phyloP scores from a whole-genome alignment of 495 filamentous ascomycete genomes.

The Trichocladium uniseriatum region DNA sequence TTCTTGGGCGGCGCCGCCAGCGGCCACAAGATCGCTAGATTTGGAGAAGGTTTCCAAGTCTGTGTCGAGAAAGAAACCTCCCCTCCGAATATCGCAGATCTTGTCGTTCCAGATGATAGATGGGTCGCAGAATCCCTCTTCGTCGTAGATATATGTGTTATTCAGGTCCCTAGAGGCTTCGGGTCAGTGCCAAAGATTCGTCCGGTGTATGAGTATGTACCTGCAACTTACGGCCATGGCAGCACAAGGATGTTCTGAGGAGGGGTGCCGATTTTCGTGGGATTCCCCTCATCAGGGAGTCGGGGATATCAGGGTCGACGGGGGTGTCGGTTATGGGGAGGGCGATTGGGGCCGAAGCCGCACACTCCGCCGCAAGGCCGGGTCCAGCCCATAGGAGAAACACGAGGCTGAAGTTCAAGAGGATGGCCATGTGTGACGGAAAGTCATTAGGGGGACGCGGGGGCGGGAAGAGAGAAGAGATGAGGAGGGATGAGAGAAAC shows the following conservation, averaged over 20 bases:
- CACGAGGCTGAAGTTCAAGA: no score
- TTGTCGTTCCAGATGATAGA: slow-evolving; percentile 13
- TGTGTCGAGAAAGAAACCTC: slow-evolving; percentile 8
- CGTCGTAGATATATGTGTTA: slow-evolving; percentile 21
- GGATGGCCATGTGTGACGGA: no score
- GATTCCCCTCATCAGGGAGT: slow-evolving; percentile 20
- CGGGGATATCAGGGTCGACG: slow-evolving; percentile 7
- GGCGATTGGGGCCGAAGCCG: not conserved
- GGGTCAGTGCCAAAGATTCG: no score
- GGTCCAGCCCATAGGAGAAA: no score
- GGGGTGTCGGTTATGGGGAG: slow-evolving; percentile 17
- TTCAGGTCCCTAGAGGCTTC: slow-evolving; percentile 22
- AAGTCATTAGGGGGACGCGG: no score
- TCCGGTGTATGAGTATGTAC: no score
- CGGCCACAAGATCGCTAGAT: slow-evolving; percentile 6
- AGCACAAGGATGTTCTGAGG: slow-evolving; percentile 16
- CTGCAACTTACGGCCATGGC: slow-evolving; percentile 18
- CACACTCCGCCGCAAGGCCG: no score
- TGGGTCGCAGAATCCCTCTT: slow-evolving; percentile 11
- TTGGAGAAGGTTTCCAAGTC: slow-evolving; percentile 13
- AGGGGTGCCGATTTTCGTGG: slow-evolving; percentile 13
- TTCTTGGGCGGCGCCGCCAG: slow-evolving; percentile 14
- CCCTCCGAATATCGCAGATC: slow-evolving; percentile 16
- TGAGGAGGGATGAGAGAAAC: no score
- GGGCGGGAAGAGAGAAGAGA: no score